These are phyloP conservation scores for Triticum monococcum DNA, from an alignment of 176 grass and related monocot genomes.

Conservation along the genomic window DNA sequence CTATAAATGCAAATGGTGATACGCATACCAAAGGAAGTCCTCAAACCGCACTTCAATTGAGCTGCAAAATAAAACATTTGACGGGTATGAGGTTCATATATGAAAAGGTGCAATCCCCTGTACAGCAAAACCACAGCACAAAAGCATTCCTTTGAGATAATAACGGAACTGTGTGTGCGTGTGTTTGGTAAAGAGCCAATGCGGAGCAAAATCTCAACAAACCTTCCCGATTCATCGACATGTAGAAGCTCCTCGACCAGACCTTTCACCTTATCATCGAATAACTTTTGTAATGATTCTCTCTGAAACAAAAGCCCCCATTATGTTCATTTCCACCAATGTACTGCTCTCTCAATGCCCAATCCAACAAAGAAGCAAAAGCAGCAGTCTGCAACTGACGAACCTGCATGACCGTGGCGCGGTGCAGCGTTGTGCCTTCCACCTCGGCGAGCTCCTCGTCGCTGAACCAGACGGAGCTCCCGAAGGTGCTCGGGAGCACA, in stretches of 20 bases:
- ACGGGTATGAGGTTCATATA: too few relatives aligned
- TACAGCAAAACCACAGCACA: neutral
- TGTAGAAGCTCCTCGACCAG: conserved; percentile 71
- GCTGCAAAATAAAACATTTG: conserved; percentile 45
- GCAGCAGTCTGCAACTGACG: neutral
- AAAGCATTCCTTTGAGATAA: neutral
- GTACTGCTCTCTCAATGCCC: neutral
- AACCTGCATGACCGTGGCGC: conserved; percentile 72
- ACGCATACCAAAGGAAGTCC: conserved; percentile 93
- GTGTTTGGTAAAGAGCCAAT: neutral
- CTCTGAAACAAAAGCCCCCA: conserved; percentile 42
- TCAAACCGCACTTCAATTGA: conserved; percentile 65
- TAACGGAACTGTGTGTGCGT: neutral
- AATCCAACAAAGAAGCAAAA: neutral
- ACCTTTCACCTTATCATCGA: conserved; percentile 66
- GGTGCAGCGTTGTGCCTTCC: conserved; percentile 79
- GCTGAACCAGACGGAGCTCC: conserved; percentile 72
- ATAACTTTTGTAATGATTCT: conserved; percentile 56
- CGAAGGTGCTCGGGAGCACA: conserved; percentile 80
- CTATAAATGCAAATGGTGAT: conserved; percentile 5
- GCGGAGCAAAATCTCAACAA: conserved; percentile 12
- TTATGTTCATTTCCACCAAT: neutral
- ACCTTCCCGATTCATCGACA: conserved; percentile 56
- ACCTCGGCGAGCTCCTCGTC: conserved; percentile 71
- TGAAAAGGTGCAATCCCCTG: neutral